Evolutionary conservation across 148 eudicot species (phyloP), one percentile per base, ranked within the genome.

Genomic region (Pouteria glomerata): DNA sequence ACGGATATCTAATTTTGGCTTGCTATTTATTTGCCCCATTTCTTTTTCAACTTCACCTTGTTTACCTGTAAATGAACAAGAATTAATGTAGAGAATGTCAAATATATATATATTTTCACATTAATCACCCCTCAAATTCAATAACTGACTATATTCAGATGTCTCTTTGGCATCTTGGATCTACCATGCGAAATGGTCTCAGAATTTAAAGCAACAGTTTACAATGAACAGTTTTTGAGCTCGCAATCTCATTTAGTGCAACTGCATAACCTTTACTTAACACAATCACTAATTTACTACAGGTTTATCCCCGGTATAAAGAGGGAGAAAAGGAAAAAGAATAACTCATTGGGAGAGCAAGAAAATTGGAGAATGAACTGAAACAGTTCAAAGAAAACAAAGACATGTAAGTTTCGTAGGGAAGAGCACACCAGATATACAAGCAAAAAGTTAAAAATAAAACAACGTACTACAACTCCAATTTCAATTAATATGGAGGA

Each of bases 1-100:
- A 19, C 84, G 88, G 72, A 96, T 74, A 81, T 96, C 99, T 57
- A 96, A 67, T 64, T 84, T 80, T 34, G 99, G 99, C 66, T 85
- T 90, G 74, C 82, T 87, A 72, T 80, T 88, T 39, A 78, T 85
- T 78, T 85, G 89, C 69, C 83, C 96, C 68, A 84, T 83, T 77
- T 89, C 89, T 84, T 85, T 90, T 72, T 80, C 91, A 75, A 48
- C 90, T 77, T 90, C 95, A 75, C 82, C 82, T 67, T 84, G 86
- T 83, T 90, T 81, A 71, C 87, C 99, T 96, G 86, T 44, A 82
- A 78, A 63, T n/a, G 16, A 56, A 23, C 15, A 55, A 70, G 26
- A 63, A 13, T 47, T 71, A 13, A 23, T 15, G 0, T 42, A 4
- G 10, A 27, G 31, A 71, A 15, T n/a, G 55, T n/a, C n/a, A n/a